Evolutionary conservation across 345 rosid species (phyloP).

Genomic region (Eucalyptus camaldulensis): DNA sequence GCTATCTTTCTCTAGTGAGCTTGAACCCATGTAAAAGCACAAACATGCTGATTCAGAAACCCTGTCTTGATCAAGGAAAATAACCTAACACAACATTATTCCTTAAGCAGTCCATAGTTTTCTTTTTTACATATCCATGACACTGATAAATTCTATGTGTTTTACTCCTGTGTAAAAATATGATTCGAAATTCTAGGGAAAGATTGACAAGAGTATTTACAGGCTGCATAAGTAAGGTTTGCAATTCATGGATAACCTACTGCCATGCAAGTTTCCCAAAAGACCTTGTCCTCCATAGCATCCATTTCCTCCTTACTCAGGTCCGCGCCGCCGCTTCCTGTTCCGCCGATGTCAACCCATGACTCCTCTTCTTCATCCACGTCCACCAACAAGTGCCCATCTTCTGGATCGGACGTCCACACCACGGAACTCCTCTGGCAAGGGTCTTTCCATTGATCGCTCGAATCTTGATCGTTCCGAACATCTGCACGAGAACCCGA

Average conservation of each 20-base stretch:
- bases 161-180: neutral
- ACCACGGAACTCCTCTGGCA: neutral
- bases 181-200: neutral
- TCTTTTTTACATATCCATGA: neutral
- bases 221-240: neutral
- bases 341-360: neutral
- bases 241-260: constrained; percentile 24
- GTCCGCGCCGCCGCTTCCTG: neutral
- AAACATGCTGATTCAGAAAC: neutral
- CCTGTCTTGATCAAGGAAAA: neutral
- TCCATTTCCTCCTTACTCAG: constrained; percentile 19
- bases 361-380: constrained; percentile 11
- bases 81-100: neutral
- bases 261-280: constrained; percentile 61
- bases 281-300: constrained; percentile 44
- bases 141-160: neutral
- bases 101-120: neutral
- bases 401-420: neutral
- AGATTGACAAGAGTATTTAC: neutral
- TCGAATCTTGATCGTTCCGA: neutral
- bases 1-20: no score
- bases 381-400: neutral
- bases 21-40: neutral
- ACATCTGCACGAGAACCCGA: neutral
- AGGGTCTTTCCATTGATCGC: neutral